A percentile compares a stretch with the other conserved stretches of the same genome.
phyloP scores from a whole-genome alignment of 2,329 filamentous ascomycete species.

The Tolypocladium tundrense region DNA sequence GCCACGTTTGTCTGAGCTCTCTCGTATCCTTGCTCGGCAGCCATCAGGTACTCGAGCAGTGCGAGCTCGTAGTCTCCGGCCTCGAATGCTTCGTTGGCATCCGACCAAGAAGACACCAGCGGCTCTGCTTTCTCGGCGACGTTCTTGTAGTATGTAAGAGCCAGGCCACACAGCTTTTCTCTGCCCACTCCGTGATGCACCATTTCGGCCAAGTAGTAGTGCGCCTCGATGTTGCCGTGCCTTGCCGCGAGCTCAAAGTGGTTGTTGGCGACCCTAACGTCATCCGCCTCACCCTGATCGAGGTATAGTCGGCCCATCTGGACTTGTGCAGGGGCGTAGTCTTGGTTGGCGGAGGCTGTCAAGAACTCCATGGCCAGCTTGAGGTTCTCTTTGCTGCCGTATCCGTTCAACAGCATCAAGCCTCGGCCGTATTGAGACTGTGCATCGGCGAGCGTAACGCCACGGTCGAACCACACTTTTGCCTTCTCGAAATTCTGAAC shows the following conservation, averaged over 20 bases:
- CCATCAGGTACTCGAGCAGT: constrained; percentile 72
- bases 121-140: constrained; percentile 65
- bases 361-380: constrained; percentile 66
- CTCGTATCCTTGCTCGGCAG: constrained; percentile 88
- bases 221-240: constrained; percentile 77
- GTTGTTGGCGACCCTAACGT: constrained; percentile 65
- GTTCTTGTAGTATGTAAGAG: constrained; percentile 72
- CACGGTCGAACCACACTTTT: constrained; percentile 73
- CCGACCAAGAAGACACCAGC: constrained; percentile 66
- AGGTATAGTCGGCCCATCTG: constrained; percentile 76
- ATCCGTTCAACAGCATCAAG: constrained; percentile 71
- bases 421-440: constrained; percentile 80
- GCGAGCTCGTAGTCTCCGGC: constrained; percentile 70
- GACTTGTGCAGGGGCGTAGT: constrained; percentile 71
- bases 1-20: constrained; percentile 83
- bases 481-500: constrained; percentile 70
- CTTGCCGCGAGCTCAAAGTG: constrained; percentile 83
- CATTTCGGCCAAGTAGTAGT: constrained; percentile 87
- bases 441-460: constrained; percentile 63
- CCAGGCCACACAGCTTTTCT: constrained; percentile 67
- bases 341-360: constrained; percentile 69
- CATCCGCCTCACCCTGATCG: constrained; percentile 62
- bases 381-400: constrained; percentile 60
- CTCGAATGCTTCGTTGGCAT: constrained; percentile 76
- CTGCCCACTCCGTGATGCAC: constrained; percentile 70